These are phyloP conservation scores for Ambrosiella beaveri DNA, from an alignment of 2,329 filamentous ascomycete genomes.

Conservation along the genomic window DNA sequence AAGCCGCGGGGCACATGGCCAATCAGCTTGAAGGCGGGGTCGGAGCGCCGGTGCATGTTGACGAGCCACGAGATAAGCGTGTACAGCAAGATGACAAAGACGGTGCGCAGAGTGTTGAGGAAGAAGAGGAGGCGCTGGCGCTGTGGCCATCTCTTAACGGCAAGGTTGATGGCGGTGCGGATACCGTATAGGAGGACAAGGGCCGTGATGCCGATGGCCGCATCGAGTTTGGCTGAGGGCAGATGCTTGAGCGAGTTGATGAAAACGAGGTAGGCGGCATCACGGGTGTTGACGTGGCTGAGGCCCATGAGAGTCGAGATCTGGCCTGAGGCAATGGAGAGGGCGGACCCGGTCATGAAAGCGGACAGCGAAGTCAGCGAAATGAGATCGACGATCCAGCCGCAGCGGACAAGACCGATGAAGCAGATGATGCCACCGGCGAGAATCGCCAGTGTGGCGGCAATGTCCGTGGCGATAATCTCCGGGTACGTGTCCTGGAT, in stretches of 20 bases:
- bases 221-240: slow-evolving; percentile 51
- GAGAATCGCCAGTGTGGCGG: slow-evolving; percentile 62
- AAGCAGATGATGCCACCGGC: slow-evolving; percentile 59
- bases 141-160: slow-evolving; percentile 51
- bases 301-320: slow-evolving; percentile 70
- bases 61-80: slow-evolving; percentile 77
- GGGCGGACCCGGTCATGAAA: slow-evolving; percentile 91
- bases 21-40: slow-evolving; percentile 58
- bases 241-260: slow-evolving; percentile 68
- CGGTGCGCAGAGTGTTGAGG: slow-evolving; percentile 72
- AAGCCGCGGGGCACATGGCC: slow-evolving; percentile 67
- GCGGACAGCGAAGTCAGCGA: slow-evolving; percentile 78
- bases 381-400: slow-evolving; percentile 88
- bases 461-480: slow-evolving; percentile 47
- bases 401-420: slow-evolving; percentile 62
- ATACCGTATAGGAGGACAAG: slow-evolving; percentile 62
- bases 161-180: slow-evolving; percentile 44
- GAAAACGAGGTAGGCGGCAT: slow-evolving; percentile 62
- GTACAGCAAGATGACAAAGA: slow-evolving; percentile 81
- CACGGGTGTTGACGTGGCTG: slow-evolving; percentile 54
- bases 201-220: slow-evolving; percentile 74
- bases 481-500: slow-evolving; percentile 40
- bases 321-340: slow-evolving; percentile 77
- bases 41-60: slow-evolving; percentile 48
- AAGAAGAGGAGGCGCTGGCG: slow-evolving; percentile 73